Evolutionary conservation across 2,329 filamentous ascomycete genomes (phyloP), one percentile per base, ranked within the genome.

Genomic region (Plectosphaerella cucumerina): DNA sequence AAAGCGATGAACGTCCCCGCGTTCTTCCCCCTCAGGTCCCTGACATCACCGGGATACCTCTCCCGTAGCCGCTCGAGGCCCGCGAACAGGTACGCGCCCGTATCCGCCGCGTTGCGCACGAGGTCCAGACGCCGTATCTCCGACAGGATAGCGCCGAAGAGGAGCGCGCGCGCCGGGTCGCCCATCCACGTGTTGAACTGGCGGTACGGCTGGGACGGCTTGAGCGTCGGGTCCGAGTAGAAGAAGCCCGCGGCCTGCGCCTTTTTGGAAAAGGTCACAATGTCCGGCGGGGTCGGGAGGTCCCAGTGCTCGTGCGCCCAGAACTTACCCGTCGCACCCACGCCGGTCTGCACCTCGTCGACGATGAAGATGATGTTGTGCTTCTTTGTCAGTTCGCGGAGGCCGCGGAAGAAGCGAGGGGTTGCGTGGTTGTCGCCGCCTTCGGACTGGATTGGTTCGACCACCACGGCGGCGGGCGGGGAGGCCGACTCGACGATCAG

Each of bases 401-500:
- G 81, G 43, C 85, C 85, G 54, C 77, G 81, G 84, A 93, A 92
- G 77, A 91, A 93, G 39, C 80, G 76, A 11, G 88, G 83, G 0
- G 87, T 89, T 50, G 88, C 89, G 69, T 91, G 89, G 76, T 91
- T 91, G 71, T 92, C 88, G 59, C 88, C 89, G 62, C 88, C 89
- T 72, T 93, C 89, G 56, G 85, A 89, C 72, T 92, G 89, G 62
- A 93, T 84, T 55, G 89, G 89, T 73, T 93, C 89, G 57, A 92
- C 76, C 35, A 93, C 78, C 48, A 90, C 76, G 48, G 87, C 89
- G 9, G 85, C 86, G 21, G 88, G 85, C 18, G 87, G 86, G 68
- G 82, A 88, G 45, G 90, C 86, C 54, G 99, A 78, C 76, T 99
- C 94, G 78, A 99, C 94, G 62, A 99, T 97, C 94, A 99, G 97